These are phyloP conservation scores for Alternaria brassicicola DNA, from an alignment of 2,329 filamentous ascomycete species.

Conservation along the genomic window DNA sequence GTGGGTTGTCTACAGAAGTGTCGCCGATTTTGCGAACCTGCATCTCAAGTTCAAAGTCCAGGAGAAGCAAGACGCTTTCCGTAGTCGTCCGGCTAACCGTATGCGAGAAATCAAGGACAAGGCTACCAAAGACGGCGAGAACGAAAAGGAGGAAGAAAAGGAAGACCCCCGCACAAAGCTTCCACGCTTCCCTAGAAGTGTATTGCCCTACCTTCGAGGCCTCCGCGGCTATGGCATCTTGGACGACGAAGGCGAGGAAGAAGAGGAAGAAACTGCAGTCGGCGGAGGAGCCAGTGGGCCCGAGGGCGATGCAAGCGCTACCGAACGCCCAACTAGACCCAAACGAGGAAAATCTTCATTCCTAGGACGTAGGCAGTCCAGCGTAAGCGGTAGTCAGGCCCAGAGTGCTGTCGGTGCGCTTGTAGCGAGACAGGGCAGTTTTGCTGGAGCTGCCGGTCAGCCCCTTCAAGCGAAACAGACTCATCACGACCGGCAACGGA, in stretches of 20 bases:
- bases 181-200: conserved; percentile 85
- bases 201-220: conserved; percentile 86
- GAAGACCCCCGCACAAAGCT: conserved; percentile 75
- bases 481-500: conserved; percentile 81
- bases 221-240: conserved; percentile 68
- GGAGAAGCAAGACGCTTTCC: conserved; percentile 80
- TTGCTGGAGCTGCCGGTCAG: conserved; percentile 47
- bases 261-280: conserved; percentile 65
- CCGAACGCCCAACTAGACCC: conserved; percentile 62
- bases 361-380: conserved; percentile 65
- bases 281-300: conserved; percentile 60
- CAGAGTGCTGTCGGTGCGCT: conserved; percentile 30
- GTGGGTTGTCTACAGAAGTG: conserved; percentile 87
- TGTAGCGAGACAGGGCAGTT: conserved; percentile 47
- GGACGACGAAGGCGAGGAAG: conserved; percentile 76
- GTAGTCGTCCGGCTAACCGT: conserved; percentile 59
- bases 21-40: conserved; percentile 88
- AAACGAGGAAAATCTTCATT: conserved; percentile 63
- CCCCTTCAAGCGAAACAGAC: conserved; percentile 55
- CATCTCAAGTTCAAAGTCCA: conserved; percentile 93
- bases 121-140: conserved; percentile 24
- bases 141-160: conserved; percentile 52
- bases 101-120: conserved; percentile 26
- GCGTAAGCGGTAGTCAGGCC: conserved; percentile 48
- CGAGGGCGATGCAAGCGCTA: conserved; percentile 72